These are phyloP conservation scores for Trichoderma oligosporum DNA, from an alignment of 2,329 filamentous ascomycete genomes.

Conservation along the genomic window DNA sequence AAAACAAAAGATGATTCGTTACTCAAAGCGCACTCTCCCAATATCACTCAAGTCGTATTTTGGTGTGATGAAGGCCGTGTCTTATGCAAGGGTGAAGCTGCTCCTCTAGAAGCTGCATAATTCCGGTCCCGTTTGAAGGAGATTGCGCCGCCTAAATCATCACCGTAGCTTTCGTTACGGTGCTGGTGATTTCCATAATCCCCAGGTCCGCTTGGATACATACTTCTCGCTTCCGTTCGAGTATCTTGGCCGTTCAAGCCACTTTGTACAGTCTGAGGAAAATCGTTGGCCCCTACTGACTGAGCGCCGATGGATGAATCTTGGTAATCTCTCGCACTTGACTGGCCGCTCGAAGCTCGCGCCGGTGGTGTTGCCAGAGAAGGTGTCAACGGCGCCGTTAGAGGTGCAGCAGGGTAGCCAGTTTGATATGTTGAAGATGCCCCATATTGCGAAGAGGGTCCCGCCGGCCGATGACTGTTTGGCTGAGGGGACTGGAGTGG, in stretches of 20 bases:
- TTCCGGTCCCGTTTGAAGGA: slow-evolving; percentile 15
- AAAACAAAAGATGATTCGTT: not conserved
- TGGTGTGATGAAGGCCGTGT: not conserved
- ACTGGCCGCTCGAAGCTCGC: slow-evolving; percentile 27
- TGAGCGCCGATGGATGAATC: slow-evolving; percentile 54
- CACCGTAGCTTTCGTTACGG: slow-evolving; percentile 7
- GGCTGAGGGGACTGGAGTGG: slow-evolving; percentile 19
- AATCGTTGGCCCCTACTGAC: slow-evolving; percentile 51
- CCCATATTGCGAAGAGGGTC: slow-evolving; percentile 40
- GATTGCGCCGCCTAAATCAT: not conserved
- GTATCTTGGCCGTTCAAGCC: slow-evolving; percentile 28
- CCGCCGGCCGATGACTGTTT: not conserved
- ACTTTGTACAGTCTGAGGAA: slow-evolving; percentile 43
- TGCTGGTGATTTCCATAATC: slow-evolving; percentile 21
- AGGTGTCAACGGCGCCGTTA: slow-evolving; percentile 41
- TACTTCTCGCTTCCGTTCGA: slow-evolving; percentile 45
- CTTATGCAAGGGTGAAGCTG: not conserved
- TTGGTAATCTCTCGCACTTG: slow-evolving; percentile 44
- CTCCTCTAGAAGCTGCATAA: not conserved
- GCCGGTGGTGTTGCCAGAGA: slow-evolving; percentile 12
- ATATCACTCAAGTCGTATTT: not conserved
- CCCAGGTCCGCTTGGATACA: slow-evolving; percentile 38
- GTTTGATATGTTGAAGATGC: slow-evolving; percentile 45
- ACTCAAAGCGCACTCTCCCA: not conserved
- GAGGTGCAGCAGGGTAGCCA: slow-evolving; percentile 52